Evolutionary conservation across 1,284 basidiomycete genomes (phyloP).

Genomic region (Tremellales sp.): DNA sequence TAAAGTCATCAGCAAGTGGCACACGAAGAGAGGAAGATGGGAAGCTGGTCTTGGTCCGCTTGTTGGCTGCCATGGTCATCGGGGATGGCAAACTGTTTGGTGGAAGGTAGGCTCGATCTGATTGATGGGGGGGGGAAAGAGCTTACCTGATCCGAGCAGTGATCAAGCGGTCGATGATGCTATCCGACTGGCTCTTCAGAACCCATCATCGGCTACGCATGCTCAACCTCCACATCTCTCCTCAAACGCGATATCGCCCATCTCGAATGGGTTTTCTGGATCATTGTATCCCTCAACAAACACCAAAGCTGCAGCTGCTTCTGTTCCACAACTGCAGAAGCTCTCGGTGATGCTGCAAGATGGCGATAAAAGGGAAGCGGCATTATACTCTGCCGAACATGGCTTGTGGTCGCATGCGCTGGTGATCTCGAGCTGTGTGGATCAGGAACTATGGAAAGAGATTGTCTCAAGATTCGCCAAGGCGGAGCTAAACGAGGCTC

Average conservation of each 20-base stretch:
- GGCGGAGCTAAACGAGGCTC: conserved; percentile 61
- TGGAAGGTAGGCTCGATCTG: conserved; percentile 62
- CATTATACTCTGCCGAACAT: conserved; percentile 80
- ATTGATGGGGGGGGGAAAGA: not conserved
- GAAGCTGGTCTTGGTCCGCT: conserved; percentile 67
- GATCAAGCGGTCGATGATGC: conserved; percentile 55
- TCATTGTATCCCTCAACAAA: conserved; percentile 11
- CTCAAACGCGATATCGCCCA: conserved; percentile 25
- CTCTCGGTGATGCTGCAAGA: conserved; percentile 73
- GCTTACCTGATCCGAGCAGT: not conserved
- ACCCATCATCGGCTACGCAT: conserved; percentile 36
- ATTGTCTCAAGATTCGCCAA: conserved; percentile 81
- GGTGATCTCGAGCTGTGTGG: conserved; percentile 87
- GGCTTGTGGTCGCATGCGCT: conserved; percentile 94
- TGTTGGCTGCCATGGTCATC: conserved; percentile 75
- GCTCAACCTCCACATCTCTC: conserved; percentile 3
- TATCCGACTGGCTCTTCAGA: conserved; percentile 62
- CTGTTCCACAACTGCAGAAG: conserved; percentile 60
- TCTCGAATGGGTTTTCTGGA: conserved; percentile 25
- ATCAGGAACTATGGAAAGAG: conserved; percentile 89
- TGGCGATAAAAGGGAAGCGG: conserved; percentile 82
- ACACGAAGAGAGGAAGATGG: conserved; percentile 65
- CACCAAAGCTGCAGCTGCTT: conserved; percentile 47
- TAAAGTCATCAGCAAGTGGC: conserved; percentile 51
- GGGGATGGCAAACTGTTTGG: conserved; percentile 76